Base-by-base conservation (phyloP, 371 early-diverging fungal genomes). In the Umbelopsis sp. region DNA sequence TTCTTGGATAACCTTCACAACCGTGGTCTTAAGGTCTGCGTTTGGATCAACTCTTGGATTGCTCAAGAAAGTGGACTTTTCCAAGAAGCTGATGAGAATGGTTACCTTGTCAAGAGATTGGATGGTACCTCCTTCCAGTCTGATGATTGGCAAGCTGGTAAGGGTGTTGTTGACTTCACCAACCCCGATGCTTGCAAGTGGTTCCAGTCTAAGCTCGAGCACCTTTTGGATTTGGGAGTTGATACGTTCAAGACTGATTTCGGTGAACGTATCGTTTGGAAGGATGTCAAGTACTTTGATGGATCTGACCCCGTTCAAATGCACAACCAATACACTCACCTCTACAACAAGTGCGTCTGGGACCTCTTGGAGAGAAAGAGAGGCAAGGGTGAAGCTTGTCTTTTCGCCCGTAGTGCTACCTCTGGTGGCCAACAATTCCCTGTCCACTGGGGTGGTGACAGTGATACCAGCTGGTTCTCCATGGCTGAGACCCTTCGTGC, bases 401-500 rank as follows among this genome's bases (percentile, higher is more conserved):
- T 66, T 18, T 66, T 66, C 62, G 66, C 66, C 25, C 18, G 66
- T 11, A 44, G 45, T 44, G 66, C 66, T 7, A 53, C 66, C n/a
- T 57, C 66, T 24, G 66, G 66, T n/a, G 45, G 50, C 41, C 66
- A 66, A 41, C 66, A 57, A 41, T 66, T 16, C 66, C 66, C 66
- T 32, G 72, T 64, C 8, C 64, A 64, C 44, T 64, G 64, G 64
- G 64, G 64, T 44, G 64, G 64, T 24, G 64, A 64, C 25, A 45
- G 64, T n/a, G 64, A 64, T 5, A 45, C 64, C 4, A 64, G 45
- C 44, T 64, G 44, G 44, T 44, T 45, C 20, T 22, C 24, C 25
- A 45, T 64, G 46, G 64, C 64, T 35, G 64, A 64, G 44, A 64
- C 64, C 22, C 64, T 64, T 64, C 72, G 72, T 45, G 72, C 66